Conservation (phyloP, 2,329 filamentous ascomycete genomes). For the Diaporthe velutina region DNA sequence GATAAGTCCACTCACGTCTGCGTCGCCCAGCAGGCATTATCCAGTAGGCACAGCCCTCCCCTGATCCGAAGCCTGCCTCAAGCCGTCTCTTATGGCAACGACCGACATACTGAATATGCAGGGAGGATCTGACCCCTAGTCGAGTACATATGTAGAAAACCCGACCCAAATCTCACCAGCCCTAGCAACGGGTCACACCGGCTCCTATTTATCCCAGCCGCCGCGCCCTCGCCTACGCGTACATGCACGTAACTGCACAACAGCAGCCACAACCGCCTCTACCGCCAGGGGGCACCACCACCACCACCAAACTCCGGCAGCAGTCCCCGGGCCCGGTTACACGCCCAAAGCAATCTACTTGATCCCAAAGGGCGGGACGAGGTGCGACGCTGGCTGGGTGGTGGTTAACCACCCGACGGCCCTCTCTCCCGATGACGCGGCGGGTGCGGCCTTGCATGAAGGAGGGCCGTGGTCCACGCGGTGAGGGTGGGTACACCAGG, state of each 20-base stretch:
- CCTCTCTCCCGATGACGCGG: constrained; percentile 6
- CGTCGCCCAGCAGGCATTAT: too few species aligned
- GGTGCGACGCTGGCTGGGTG: constrained; percentile 15
- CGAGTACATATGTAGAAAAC: too few species aligned
- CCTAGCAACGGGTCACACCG: neutral
- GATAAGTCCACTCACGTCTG: too few species aligned
- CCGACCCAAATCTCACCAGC: neutral
- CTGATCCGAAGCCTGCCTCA: neutral
- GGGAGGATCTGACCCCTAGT: neutral
- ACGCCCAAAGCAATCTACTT: neutral
- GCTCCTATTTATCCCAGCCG: neutral
- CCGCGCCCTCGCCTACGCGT: constrained; percentile 2
- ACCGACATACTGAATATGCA: neutral
- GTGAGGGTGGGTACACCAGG: neutral
- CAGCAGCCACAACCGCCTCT: neutral
- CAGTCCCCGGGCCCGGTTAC: neutral
- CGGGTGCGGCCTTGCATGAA: neutral
- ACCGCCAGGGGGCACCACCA: neutral
- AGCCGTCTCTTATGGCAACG: neutral
- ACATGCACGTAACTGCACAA: neutral
- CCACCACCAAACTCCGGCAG: neutral
- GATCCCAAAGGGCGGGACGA: constrained; percentile 7
- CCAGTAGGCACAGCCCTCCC: neutral
- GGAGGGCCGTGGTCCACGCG: neutral
- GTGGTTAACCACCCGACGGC: neutral